A percentile compares a stretch with the other conserved stretches of the same genome.
These are phyloP conservation scores for Fragilariopsis cylindrus DNA, from an alignment of 108 stramenopile species.

Conservation along the genomic window DNA sequence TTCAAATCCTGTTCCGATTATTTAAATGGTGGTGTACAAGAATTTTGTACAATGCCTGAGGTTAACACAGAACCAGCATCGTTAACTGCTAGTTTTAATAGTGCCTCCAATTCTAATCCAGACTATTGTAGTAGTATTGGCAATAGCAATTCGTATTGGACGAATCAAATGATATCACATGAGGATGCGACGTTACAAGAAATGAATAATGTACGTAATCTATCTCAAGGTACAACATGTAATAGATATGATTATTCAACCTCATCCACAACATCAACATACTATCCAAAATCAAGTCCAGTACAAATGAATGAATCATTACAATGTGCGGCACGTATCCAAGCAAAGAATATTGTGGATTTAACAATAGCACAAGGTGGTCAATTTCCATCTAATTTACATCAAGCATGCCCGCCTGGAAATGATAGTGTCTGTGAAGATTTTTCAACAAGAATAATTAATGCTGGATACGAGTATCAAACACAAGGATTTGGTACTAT, in stretches of 20 bases:
- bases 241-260: too few relatives aligned
- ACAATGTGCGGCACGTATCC: slow-evolving; percentile 9
- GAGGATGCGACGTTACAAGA: background rate
- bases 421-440: background rate
- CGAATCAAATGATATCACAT: background rate
- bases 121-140: too few relatives aligned
- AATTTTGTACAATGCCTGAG: slow-evolving; percentile 2
- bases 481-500: background rate
- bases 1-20: background rate
- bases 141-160: background rate
- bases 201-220: background rate
- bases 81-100: too few relatives aligned
- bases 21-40: background rate
- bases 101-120: too few relatives aligned
- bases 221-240: background rate
- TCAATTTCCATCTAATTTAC: slow-evolving; percentile 6
- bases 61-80: too few relatives aligned
- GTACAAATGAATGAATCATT: background rate
- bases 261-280: background rate
- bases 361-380: background rate
- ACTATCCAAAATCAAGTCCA: slow-evolving; percentile 7
- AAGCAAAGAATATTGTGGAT: slow-evolving; percentile 10
- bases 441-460: background rate
- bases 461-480: slow-evolving; percentile 1
- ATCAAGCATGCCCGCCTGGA: background rate